Evolutionary conservation across 306 rosid genomes (phyloP).

Genomic region (cucumber (Cucumis sativus)): Cucumber_9930_V3 NC_026661.2:19291001-19291500

Average conservation of each 20-base stretch:
- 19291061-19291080: constrained; percentile 1
- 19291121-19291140: neutral
- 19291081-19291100: neutral
- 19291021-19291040: neutral
- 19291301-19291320: neutral
- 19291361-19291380: neutral
- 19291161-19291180: constrained; percentile 37
- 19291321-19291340: neutral
- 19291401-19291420: neutral
- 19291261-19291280: neutral
- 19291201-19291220: neutral
- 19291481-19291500: constrained; percentile 10
- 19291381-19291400: constrained; percentile 2
- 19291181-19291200: constrained; percentile 19
- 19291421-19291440: neutral
- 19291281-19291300: constrained; percentile 5
- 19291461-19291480: neutral
- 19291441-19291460: constrained; percentile 12
- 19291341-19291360: constrained; percentile 7
- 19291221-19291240: neutral
- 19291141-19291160: constrained; percentile 20
- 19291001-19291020: neutral
- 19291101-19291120: neutral
- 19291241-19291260: neutral
- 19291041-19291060: neutral